Conservation (phyloP, 2,329 filamentous ascomycete species). For the Aspergillus melleus region DNA sequence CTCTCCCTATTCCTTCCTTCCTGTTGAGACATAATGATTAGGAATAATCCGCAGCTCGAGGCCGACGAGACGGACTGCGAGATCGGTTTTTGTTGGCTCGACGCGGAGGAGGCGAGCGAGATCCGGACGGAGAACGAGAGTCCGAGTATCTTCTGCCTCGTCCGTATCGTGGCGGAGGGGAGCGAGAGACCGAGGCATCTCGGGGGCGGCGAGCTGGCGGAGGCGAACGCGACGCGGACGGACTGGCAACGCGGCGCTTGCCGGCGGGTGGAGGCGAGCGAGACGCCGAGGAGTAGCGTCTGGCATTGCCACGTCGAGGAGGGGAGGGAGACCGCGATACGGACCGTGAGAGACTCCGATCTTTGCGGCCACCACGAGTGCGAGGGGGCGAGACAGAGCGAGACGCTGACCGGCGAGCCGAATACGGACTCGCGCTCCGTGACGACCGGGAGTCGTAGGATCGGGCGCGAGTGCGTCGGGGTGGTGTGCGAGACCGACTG, state of each 20-base stretch:
- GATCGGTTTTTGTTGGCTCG: conserved; percentile 5
- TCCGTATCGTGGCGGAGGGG: conserved; percentile 14
- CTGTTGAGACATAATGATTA: neutral
- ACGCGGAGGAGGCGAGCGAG: conserved; percentile 19
- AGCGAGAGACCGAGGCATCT: conserved; percentile 23
- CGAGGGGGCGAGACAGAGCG: conserved; percentile 36
- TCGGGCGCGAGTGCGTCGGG: conserved; percentile 25
- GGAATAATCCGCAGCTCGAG: conserved; percentile 11
- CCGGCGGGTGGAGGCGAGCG: conserved; percentile 30
- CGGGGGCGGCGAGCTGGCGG: conserved; percentile 23
- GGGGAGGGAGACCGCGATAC: conserved; percentile 31
- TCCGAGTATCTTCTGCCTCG: conserved; percentile 18
- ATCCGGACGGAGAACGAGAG: conserved; percentile 20
- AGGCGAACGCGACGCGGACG: conserved; percentile 22
- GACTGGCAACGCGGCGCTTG: conserved; percentile 16
- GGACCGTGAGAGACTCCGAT: conserved; percentile 34
- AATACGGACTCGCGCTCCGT: conserved; percentile 24
- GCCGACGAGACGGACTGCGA: conserved; percentile 20
- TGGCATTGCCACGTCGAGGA: conserved; percentile 22
- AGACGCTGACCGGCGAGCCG: conserved; percentile 30
- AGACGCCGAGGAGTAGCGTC: conserved; percentile 29
- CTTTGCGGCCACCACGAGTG: conserved; percentile 21
- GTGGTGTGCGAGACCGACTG: conserved; percentile 36
- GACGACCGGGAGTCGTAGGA: conserved; percentile 29
- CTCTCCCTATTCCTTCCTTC: neutral